phyloP scores from a whole-genome alignment of 495 filamentous ascomycete species.

The Aspergillus affinis region DNA sequence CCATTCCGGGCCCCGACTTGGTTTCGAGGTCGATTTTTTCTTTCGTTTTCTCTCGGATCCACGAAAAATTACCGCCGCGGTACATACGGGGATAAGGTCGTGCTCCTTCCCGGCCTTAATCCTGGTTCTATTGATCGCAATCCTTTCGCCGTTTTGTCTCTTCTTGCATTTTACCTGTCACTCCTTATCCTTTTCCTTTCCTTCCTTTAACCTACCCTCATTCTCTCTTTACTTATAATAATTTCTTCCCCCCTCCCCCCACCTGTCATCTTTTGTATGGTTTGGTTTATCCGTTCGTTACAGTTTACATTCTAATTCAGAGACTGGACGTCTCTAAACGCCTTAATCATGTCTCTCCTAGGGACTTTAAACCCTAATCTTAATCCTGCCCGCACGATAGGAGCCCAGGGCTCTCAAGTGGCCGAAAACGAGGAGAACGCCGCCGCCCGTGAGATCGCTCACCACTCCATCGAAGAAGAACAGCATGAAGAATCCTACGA shows the following conservation, averaged over 20 bases:
- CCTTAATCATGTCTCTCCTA: conserved; percentile 37
- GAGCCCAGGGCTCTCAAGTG: conserved; percentile 11
- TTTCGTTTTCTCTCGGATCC: not conserved
- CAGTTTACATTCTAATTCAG: conserved; percentile 12
- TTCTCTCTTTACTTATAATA: conserved; percentile 10
- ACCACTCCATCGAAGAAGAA: not conserved
- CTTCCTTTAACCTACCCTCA: conserved; percentile 4
- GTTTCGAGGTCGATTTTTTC: not conserved
- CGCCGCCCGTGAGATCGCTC: not conserved
- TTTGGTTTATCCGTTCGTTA: conserved; percentile 13
- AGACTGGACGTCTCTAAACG: conserved; percentile 20
- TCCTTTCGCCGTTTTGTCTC: not conserved
- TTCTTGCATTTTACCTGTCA: conserved; percentile 2
- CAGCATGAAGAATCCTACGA: not conserved
- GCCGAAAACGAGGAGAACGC: conserved; percentile 9
- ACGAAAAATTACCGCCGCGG: not conserved
- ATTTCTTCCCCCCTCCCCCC: conserved; percentile 1
- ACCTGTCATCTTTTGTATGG: conserved; percentile 7
- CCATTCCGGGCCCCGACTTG: too few relatives aligned
- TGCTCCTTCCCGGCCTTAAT: not conserved
- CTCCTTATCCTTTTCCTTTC: not conserved
- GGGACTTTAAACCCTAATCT: conserved; percentile 40
- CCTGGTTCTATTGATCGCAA: not conserved
- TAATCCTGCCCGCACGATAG: conserved; percentile 19
- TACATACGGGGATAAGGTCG: not conserved